Evolutionary conservation across 2,329 filamentous ascomycete species (phyloP), one percentile per base, ranked within the genome.

Genomic region (Colletotrichum siamense): DNA sequence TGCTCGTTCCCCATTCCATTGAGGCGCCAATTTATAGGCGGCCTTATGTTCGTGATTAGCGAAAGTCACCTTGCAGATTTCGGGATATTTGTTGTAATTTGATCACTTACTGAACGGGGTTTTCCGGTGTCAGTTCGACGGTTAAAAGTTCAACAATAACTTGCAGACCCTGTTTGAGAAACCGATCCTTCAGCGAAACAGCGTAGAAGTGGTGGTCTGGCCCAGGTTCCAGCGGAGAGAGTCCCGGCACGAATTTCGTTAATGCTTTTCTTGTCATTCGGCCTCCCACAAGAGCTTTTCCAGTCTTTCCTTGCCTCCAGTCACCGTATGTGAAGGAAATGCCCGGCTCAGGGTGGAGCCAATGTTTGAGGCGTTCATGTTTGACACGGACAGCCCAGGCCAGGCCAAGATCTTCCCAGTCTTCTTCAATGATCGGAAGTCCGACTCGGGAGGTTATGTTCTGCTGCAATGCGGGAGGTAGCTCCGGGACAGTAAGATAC

Each of bases 181-280:
- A 49, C 4, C 0, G 1, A 4, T 49, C 18, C 18, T 49, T 49
- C 39, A 49, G 39, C 39, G 39, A 49, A 49, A 49, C 18, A 49
- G 18, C 18, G 18, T 49, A n/a, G 9, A 49, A 49, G 0, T 49
- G 39, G 39, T 49, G 39, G 39, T 12, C 39, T 49, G 39, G 39
- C 18, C 39, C 39, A 49, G 3, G 9, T 49, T n/a, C 39, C 39
- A 49, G 39, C 39, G 9, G 39, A 12, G 39, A 4, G 39, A n/a
- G 3, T 49, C 9, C 1, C 9, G 18, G 0, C 9, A n/a, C 9
- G 9, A 2, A 49, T n/a, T 12, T 6, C 9, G 39, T n/a, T n/a
- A 1, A 12, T 4, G 18, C 18, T 1, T 49, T n/a, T 49, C 18
- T 49, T 49, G 39, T 18, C 0, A n/a, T 49, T 0, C 39, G 39